Evolutionary conservation across 768 basidiomycete genomes (phyloP).

Genomic region (Amanita pseudoporphyria): DNA sequence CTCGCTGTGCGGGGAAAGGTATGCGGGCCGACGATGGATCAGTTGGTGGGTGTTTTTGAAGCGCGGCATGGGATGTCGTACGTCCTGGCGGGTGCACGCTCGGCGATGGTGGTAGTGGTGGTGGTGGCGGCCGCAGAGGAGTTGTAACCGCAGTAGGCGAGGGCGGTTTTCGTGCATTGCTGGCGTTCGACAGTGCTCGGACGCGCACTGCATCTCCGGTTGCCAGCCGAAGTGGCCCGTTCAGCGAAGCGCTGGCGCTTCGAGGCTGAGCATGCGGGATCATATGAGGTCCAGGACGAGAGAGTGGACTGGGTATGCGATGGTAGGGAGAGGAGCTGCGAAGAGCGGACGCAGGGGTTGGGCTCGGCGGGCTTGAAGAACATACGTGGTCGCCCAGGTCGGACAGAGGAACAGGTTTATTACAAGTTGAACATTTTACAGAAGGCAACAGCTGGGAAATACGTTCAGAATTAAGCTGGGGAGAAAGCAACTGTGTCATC

Average conservation of each 20-base stretch:
- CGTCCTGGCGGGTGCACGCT: conserved; percentile 7
- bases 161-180: conserved; percentile 1
- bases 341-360: conserved; percentile 11
- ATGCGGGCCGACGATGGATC: not conserved
- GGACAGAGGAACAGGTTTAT: conserved; percentile 56
- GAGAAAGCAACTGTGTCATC: conserved; percentile 10
- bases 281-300: not conserved
- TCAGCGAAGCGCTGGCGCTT: conserved; percentile 5
- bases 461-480: conserved; percentile 25
- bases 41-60: conserved; percentile 8
- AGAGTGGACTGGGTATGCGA: conserved; percentile 3
- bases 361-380: conserved; percentile 7
- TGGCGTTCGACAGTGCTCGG: not conserved
- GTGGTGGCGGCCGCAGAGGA: conserved; percentile 12
- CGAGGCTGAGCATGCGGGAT: no score
- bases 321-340: conserved; percentile 1
- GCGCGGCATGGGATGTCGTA: conserved; percentile 2
- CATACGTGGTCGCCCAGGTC: conserved; percentile 78
- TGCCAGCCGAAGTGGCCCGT: conserved; percentile 6
- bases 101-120: conserved; percentile 14
- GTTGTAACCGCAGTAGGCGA: conserved; percentile 4
- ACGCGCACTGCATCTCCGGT: conserved; percentile 9
- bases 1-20: conserved; percentile 2
- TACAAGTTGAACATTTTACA: conserved; percentile 80
- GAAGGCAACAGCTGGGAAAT: conserved; percentile 72